Base-by-base conservation (phyloP, 345 rosid species). In the Gossypium rotundifolium region DNA sequence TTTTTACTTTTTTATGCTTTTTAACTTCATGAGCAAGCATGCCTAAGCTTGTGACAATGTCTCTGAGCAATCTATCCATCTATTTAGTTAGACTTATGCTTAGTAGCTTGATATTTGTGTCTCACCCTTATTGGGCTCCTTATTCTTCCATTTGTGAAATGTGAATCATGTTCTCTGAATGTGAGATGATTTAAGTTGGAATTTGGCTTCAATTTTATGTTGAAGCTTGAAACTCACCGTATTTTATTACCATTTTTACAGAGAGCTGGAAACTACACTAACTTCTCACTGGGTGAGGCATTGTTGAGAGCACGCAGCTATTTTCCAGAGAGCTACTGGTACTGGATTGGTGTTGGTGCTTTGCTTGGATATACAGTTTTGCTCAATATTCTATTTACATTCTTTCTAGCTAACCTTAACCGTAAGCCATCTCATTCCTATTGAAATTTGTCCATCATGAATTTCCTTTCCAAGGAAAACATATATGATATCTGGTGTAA, bases 281-380 rank as follows among this genome's bases (percentile, higher is more conserved):
- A 70, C 45, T 49, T 76, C 42, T 79, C 93, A 62, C 75, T 95
- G 61, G 99, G 98, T 17, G 81, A 86, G 80, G 89, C 89, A 72
- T 45, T 91, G 65, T 77, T 95, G 71, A 82, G 74, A 84, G 87
- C 86, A 74, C 91, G 93, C 68, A 84, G 96, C 81, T 88, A 92
- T 78, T 90, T 90, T 85, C 76, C 90, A 70, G 91, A 85, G 83
- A 88, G 82, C 82, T 93, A 93, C 87, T 93, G 98, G 98, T 95
- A 95, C 83, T 95, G 99, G 99, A 91, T 95, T 22, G 99, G 99
- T 60, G 75, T 93, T 65, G 98, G 88, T 73, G 99, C 97, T 67
- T 83, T 93, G 88, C 81, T 95, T 61, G 99, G 99, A 84, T 95
- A 91, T 76, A 85, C 96, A 25, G 44, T 93, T 79, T 61, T 95